Evolutionary conservation across 1,139 yeast genomes (phyloP), one percentile per base, ranked within the genome.

Genomic region (Chernovozyma sophiae-reginae): DNA sequence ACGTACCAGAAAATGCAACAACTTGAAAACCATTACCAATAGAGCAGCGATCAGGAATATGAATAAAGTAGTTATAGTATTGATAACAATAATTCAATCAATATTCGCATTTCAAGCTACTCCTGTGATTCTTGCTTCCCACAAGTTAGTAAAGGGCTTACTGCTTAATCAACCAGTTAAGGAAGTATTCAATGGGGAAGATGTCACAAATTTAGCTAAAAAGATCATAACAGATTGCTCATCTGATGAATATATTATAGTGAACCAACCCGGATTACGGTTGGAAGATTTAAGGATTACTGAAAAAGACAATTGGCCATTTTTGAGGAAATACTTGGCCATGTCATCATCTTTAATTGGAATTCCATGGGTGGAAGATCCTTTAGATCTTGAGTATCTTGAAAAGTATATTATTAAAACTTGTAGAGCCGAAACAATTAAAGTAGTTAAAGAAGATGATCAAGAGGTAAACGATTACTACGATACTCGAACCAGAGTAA

Each of bases 251-350:
- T 84, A 82, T 47, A 50, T 87, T 2, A 57, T 86, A 13, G 66
- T 86, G 1, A 76, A 84, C 49, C 78, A 77, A 32, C 95, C 95
- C 0, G 94, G 94, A 0, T 56, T 86, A 37, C 57, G 58, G 2
- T 60, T 71, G 35, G 60, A 61, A n/a, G 95, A 86, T 56, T 64
- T 86, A 41, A 63, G 65, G 18, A 63, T 65, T 31, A 23, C 28
- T 1, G 51, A 56, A 20, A 58, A 58, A 34, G 65, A 68, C 3
- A 56, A 65, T 19, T 83, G 86, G 74, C 68, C 66, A 1, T 68
- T 74, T 44, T 49, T 85, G 18, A 62, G 81, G 36, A 69, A 72
- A 36, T 77, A 80, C 52, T 52, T 82, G 42, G 60, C 70, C 20
- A 64, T 74, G 53, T 68, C 87, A 10, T 83, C 90, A 3, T 79